Evolutionary conservation across 2,329 filamentous ascomycete genomes (phyloP).

Genomic region (Knufia fluminis): DNA sequence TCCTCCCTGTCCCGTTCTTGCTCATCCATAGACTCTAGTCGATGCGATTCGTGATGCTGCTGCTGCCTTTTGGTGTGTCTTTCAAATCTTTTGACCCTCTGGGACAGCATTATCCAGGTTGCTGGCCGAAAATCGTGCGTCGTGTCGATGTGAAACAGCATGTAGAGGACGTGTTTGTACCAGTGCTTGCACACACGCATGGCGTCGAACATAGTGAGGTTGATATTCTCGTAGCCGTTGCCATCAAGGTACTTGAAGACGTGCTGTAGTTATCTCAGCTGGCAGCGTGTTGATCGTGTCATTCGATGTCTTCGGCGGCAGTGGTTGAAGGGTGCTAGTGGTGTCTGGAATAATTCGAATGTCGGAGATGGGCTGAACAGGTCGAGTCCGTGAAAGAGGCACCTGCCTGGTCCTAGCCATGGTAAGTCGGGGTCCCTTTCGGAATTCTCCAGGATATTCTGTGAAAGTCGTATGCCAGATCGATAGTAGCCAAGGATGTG

Average conservation of each 20-base stretch:
- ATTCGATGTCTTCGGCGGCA: neutral
- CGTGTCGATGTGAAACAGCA: neutral
- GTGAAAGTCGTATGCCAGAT: neutral
- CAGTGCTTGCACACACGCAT: neutral
- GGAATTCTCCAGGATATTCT: neutral
- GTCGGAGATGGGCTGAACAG: too few relatives aligned
- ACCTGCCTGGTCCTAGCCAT: too few relatives aligned
- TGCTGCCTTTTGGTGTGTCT: neutral
- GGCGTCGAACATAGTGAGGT: neutral
- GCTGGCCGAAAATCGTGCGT: neutral
- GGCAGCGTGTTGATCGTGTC: neutral
- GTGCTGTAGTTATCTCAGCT: neutral
- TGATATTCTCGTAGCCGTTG: neutral
- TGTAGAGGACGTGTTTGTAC: neutral
- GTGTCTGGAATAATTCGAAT: too few relatives aligned
- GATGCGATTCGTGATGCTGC: neutral
- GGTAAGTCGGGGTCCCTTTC: too few relatives aligned
- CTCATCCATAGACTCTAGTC: too few relatives aligned
- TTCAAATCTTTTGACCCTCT: neutral
- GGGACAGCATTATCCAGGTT: neutral
- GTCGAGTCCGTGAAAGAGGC: too few relatives aligned
- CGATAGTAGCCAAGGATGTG: neutral
- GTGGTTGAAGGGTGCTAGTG: too few relatives aligned
- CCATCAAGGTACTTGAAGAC: neutral
- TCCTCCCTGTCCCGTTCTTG: neutral